Base-by-base conservation (phyloP, 768 basidiomycete species). In the Tephrocybe rancida region DNA sequence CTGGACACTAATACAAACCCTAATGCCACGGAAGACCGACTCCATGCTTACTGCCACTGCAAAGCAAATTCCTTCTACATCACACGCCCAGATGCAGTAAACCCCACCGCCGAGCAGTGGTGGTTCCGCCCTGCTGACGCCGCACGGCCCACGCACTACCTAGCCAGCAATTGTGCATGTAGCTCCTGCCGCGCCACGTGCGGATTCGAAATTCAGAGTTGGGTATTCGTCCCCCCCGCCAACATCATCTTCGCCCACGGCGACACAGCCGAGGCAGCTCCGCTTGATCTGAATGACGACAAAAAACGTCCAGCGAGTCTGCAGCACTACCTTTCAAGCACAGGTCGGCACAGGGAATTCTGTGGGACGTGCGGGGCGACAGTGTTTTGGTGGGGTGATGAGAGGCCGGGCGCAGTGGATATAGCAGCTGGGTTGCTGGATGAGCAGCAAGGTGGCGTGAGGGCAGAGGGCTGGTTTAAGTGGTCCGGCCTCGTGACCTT, bases 281-380 rank as follows among this genome's bases (percentile, higher is more conserved):
- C 57, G 24, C 42, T 64, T 3, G 46, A 60, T 4, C 39, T 64
- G 1, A 52, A 50, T 10, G 43, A 59, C 22, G 50, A 37, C 26
- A 45, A n/a, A 2, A 38, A 41, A 19, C 51, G 64, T 13, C 65
- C 67, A 0, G 56, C 55, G 19, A 64, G 60, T 3, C 54, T 71
- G 27, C 56, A 52, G 30, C 63, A 56, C 19, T 70, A 67, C 52
- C 35, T 39, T 8, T 62, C 64, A 4, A 66, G 62, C 29, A 44
- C 55, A 5, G 65, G 68, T 3, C 37, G 56, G 14, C 60, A 61
- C 43, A 55, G 67, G 18, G 68, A 69, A 48, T 71, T 66, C 32
- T 70, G 69, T 52, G 50, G 50, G 6, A 69, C 61, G 1, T 72
- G 69, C 42, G 69, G 70, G 14, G 68, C 69, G 11, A 70, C 63